phyloP scores from a whole-genome alignment of 306 rosid genomes.

The Cicer cuneatum region DNA sequence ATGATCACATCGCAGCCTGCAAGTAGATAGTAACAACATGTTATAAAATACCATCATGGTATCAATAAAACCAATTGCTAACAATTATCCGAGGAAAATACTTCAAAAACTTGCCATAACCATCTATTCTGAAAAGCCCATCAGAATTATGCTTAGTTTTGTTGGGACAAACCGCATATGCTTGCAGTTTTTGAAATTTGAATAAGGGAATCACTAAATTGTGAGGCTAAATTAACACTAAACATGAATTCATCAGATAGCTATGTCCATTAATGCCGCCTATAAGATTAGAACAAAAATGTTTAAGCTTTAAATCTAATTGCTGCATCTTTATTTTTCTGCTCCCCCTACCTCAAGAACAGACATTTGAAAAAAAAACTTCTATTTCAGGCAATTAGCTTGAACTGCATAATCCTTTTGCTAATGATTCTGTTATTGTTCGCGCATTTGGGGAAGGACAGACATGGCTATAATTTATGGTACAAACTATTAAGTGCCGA shows the following conservation, averaged over 20 bases:
- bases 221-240: constrained; percentile 1
- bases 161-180: constrained; percentile 17
- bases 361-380: constrained; percentile 6
- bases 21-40: constrained; percentile 27
- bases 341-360: constrained; percentile 1
- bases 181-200: constrained; percentile 4
- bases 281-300: constrained; percentile 25
- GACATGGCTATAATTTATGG: constrained; percentile 6
- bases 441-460: background rate
- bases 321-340: background rate
- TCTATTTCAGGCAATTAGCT: background rate
- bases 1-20: constrained; percentile 85
- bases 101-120: constrained; percentile 14
- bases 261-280: background rate
- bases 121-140: constrained; percentile 19
- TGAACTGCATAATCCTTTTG: constrained; percentile 1
- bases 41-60: constrained; percentile 29
- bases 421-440: background rate
- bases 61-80: constrained; percentile 7
- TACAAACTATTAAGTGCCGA: background rate
- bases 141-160: constrained; percentile 19
- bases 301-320: constrained; percentile 18
- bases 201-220: background rate
- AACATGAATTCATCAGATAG: constrained; percentile 29
- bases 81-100: background rate